Conservation (phyloP, 768 basidiomycete species). For the Kwoniella newhampshirensis region DNA sequence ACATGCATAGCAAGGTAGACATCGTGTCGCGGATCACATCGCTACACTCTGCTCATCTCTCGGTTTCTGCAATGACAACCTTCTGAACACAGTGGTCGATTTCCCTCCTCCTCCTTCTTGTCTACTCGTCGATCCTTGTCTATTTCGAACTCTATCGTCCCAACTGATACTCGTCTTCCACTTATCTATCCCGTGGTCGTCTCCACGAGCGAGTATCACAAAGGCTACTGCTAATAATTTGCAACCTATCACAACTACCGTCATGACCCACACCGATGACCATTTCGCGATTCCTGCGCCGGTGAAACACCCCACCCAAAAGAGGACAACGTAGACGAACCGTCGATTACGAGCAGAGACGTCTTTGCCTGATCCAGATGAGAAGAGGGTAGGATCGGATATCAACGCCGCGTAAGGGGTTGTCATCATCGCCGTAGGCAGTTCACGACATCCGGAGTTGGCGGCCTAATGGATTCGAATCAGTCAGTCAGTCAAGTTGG, state of each 20-base stretch:
- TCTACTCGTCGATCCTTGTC: too few species aligned
- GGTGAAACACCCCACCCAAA: slow-evolving; percentile 28
- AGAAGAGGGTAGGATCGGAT: slow-evolving; percentile 30
- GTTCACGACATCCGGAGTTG: slow-evolving; percentile 27
- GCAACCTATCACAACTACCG: slow-evolving; percentile 11
- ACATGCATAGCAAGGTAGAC: too few species aligned
- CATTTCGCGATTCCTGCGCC: slow-evolving; percentile 16
- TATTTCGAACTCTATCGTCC: too few species aligned
- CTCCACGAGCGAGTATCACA: slow-evolving; percentile 4
- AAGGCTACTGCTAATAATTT: slow-evolving; percentile 15
- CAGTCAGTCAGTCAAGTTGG: too few species aligned
- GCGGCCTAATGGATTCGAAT: slow-evolving; percentile 22
- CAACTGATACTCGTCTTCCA: too few species aligned
- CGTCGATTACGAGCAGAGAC: slow-evolving; percentile 23
- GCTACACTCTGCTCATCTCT: slow-evolving; percentile 20
- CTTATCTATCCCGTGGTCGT: neutral
- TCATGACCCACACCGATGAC: slow-evolving; percentile 7
- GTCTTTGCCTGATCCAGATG: neutral
- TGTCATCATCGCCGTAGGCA: slow-evolving; percentile 39
- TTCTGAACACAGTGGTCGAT: neutral
- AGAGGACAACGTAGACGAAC: slow-evolving; percentile 24
- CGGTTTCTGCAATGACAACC: slow-evolving; percentile 3
- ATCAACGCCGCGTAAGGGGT: slow-evolving; percentile 39
- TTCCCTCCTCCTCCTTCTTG: neutral
- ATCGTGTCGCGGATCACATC: too few species aligned